Evolutionary conservation across 2,329 filamentous ascomycete genomes (phyloP).

Genomic region (Rhynchosporium agropyri): DNA sequence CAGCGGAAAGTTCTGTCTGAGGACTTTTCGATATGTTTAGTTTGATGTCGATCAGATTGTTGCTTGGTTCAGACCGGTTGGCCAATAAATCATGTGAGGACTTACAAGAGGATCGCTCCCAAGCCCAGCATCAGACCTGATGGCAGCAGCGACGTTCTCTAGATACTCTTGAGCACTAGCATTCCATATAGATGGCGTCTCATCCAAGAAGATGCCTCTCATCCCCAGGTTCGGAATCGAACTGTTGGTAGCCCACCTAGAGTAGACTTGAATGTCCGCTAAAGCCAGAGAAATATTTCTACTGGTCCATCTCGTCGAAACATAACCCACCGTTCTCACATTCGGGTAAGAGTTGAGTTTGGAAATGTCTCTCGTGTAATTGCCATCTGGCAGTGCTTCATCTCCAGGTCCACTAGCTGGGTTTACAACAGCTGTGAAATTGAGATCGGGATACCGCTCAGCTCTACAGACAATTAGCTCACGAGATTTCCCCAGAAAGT

Average conservation of each 20-base stretch:
- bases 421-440: conserved; percentile 40
- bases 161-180: conserved; percentile 42
- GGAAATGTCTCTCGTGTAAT: conserved; percentile 43
- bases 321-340: conserved; percentile 47
- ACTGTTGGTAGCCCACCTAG: conserved; percentile 46
- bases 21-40: neutral
- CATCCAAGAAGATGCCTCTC: conserved; percentile 52
- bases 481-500: neutral
- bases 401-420: conserved; percentile 42
- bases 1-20: neutral
- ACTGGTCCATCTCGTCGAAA: conserved; percentile 44
- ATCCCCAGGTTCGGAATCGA: conserved; percentile 46
- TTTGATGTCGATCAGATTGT: neutral
- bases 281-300: conserved; percentile 40
- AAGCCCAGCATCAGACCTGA: conserved; percentile 42
- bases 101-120: conserved; percentile 46
- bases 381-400: conserved; percentile 40
- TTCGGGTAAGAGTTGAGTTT: conserved; percentile 46
- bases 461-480: conserved; percentile 16
- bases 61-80: neutral
- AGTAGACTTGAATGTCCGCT: conserved; percentile 49
- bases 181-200: conserved; percentile 47
- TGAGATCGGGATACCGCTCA: conserved; percentile 31
- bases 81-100: neutral
- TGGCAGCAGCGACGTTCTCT: conserved; percentile 41